phyloP scores from a whole-genome alignment of 257 asterid genomes.

The Ocimum tenuiflorum region DNA sequence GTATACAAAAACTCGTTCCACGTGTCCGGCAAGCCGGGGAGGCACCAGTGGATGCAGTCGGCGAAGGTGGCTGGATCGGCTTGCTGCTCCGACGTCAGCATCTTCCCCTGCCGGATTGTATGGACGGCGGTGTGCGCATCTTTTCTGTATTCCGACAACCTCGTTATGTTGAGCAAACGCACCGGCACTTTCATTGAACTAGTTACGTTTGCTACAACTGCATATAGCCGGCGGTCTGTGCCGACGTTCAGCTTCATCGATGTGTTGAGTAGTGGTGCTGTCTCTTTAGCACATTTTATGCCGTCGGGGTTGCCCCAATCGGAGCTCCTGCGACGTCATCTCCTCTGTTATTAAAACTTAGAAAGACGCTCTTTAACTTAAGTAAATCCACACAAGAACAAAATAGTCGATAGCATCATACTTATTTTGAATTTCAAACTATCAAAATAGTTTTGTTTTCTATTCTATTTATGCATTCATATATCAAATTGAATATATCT shows the following conservation, averaged over 20 bases:
- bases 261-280: slow-evolving; percentile 53
- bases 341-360: too few species aligned
- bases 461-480: too few species aligned
- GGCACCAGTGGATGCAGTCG: slow-evolving; percentile 90
- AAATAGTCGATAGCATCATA: too few species aligned
- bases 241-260: slow-evolving; percentile 60
- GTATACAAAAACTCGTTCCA: slow-evolving; percentile 71
- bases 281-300: slow-evolving; percentile 69
- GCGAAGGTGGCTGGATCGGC: slow-evolving; percentile 58
- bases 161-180: slow-evolving; percentile 57
- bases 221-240: slow-evolving; percentile 52
- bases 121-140: slow-evolving; percentile 85
- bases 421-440: too few species aligned
- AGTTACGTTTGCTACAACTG: slow-evolving; percentile 43
- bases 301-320: slow-evolving; percentile 80
- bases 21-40: slow-evolving; percentile 77
- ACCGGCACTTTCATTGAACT: slow-evolving; percentile 45
- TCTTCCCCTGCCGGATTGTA: slow-evolving; percentile 73
- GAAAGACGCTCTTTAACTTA: too few species aligned
- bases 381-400: too few species aligned
- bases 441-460: too few species aligned
- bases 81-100: slow-evolving; percentile 54
- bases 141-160: slow-evolving; percentile 64
- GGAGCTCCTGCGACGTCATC: slow-evolving; percentile 77
- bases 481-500: too few species aligned